A percentile compares a stretch with the other conserved stretches of the same genome.
Evolutionary conservation across 2,329 filamentous ascomycete genomes (phyloP).

Genomic region (Talaromyces marneffei): DNA sequence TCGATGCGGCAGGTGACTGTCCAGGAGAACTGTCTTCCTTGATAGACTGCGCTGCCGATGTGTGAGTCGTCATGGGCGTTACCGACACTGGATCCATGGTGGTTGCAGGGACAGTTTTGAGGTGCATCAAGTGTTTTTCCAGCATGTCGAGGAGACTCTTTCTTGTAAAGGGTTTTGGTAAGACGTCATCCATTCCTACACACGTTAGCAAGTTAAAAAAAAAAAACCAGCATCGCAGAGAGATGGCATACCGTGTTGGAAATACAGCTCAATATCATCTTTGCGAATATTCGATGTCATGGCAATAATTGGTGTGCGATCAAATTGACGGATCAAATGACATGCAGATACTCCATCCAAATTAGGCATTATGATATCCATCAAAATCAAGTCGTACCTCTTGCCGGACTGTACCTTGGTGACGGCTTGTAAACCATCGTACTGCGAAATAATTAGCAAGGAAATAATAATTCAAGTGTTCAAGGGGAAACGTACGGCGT

Average conservation of each 20-base stretch:
- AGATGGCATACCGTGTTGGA: conserved; percentile 72
- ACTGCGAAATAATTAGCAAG: conserved; percentile 46
- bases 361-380: conserved; percentile 97
- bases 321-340: conserved; percentile 83
- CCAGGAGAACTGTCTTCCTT: conserved; percentile 60
- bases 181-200: conserved; percentile 90
- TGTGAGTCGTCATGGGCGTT: conserved; percentile 45
- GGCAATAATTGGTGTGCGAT: conserved; percentile 80
- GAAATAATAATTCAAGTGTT: not conserved
- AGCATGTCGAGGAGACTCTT: conserved; percentile 79
- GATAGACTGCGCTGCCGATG: conserved; percentile 50
- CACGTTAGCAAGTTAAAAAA: conserved; percentile 17
- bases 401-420: conserved; percentile 67
- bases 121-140: conserved; percentile 78
- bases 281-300: conserved; percentile 99
- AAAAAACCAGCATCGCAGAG: no score
- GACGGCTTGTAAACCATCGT: conserved; percentile 85
- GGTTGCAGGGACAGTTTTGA: conserved; percentile 60
- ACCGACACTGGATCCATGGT: conserved; percentile 49
- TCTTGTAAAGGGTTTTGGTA: conserved; percentile 94
- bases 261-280: conserved; percentile 95
- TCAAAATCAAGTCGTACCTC: conserved; percentile 67
- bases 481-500: conserved; percentile 47
- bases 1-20: conserved; percentile 54
- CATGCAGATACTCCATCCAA: conserved; percentile 93